Evolutionary conservation across 257 asterid species (phyloP).

Genomic region (Knoxia roxburghii): DNA sequence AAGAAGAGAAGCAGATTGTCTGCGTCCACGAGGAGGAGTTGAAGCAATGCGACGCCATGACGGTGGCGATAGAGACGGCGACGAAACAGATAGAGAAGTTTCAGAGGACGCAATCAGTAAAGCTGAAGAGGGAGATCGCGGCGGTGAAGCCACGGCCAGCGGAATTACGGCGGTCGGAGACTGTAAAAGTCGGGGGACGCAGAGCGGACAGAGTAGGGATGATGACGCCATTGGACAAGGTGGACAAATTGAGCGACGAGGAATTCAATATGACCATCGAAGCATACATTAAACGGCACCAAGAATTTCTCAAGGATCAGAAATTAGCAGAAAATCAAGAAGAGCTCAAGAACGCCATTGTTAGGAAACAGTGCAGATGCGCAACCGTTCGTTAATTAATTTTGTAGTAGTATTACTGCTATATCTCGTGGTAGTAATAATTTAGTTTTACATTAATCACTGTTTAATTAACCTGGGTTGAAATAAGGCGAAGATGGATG

Average conservation of each 20-base stretch:
- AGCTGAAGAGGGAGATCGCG: slow-evolving; percentile 46
- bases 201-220: slow-evolving; percentile 2
- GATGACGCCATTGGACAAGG: slow-evolving; percentile 19
- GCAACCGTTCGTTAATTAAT: neutral
- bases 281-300: slow-evolving; percentile 49
- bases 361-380: neutral
- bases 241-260: slow-evolving; percentile 62
- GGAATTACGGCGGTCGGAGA: slow-evolving; percentile 59
- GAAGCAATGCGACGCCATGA: slow-evolving; percentile 33
- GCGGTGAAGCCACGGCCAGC: slow-evolving; percentile 22
- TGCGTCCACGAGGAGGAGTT: slow-evolving; percentile 9
- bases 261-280: slow-evolving; percentile 72
- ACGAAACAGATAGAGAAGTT: slow-evolving; percentile 50
- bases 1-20: slow-evolving; percentile 44
- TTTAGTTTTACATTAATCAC: neutral
- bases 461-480: neutral
- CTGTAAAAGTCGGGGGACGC: slow-evolving; percentile 25
- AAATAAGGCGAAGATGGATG: no score
- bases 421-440: neutral
- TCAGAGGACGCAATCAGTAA: slow-evolving; percentile 74
- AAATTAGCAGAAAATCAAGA: slow-evolving; percentile 16
- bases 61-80: slow-evolving; percentile 51
- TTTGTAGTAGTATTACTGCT: neutral
- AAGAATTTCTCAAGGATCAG: slow-evolving; percentile 27
- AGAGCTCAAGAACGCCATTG: slow-evolving; percentile 14